Evolutionary conservation across 768 basidiomycete species (phyloP).

Genomic region (Leucocoprinus sp.): DNA sequence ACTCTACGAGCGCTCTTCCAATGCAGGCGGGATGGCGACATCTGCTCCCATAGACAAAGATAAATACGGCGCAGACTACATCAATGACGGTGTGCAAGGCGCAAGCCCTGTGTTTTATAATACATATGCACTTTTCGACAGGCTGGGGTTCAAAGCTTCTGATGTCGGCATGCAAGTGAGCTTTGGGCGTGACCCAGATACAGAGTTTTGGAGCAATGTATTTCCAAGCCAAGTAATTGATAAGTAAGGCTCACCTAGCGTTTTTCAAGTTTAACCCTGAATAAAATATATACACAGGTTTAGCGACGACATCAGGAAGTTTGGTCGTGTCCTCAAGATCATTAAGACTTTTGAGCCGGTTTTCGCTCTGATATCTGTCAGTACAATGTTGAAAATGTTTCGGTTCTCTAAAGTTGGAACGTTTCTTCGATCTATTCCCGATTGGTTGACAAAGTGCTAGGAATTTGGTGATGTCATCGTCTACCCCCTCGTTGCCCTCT

Average conservation of each 20-base stretch:
- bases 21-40: conserved; percentile 24
- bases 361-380: conserved; percentile 24
- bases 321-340: conserved; percentile 22
- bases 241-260: conserved; percentile 13
- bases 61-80: conserved; percentile 22
- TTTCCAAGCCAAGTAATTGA: conserved; percentile 24
- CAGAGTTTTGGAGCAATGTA: conserved; percentile 24
- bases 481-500: conserved; percentile 23
- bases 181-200: conserved; percentile 21
- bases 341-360: conserved; percentile 22
- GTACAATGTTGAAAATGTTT: conserved; percentile 21
- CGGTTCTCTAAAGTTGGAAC: conserved; percentile 22
- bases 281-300: conserved; percentile 17
- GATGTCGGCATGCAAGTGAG: conserved; percentile 26
- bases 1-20: conserved; percentile 22
- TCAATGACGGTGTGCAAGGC: conserved; percentile 28
- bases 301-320: conserved; percentile 22
- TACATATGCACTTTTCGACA: conserved; percentile 25
- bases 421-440: neutral
- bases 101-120: conserved; percentile 24
- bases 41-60: conserved; percentile 18
- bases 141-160: conserved; percentile 20
- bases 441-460: conserved; percentile 6
- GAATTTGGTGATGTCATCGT: conserved; percentile 24
- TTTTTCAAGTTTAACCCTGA: neutral